Evolutionary conservation across 129 eudicot species (phyloP).

Genomic region (Deinandra increscens): DNA sequence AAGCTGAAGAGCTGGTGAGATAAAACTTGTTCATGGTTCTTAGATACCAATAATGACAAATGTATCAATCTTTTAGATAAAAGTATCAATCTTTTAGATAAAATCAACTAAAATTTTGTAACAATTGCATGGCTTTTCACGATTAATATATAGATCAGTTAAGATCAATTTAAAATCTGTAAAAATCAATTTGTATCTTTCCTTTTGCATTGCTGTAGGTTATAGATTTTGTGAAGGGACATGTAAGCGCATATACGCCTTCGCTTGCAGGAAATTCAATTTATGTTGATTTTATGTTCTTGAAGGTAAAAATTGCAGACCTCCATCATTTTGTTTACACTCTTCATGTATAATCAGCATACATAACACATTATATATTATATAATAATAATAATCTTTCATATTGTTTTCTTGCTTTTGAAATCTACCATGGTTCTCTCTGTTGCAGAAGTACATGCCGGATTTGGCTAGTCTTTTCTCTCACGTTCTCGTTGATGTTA

Average conservation of each 20-base stretch:
- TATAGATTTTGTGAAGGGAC: slow-evolving; percentile 50
- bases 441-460: slow-evolving; percentile 87
- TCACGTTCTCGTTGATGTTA: slow-evolving; percentile 81
- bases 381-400: too few relatives aligned
- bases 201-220: slow-evolving; percentile 46
- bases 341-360: neutral
- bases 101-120: neutral
- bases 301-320: slow-evolving; percentile 28
- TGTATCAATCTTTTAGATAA: neutral
- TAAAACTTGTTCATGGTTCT: neutral
- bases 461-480: slow-evolving; percentile 72
- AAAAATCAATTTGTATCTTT: neutral
- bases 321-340: neutral
- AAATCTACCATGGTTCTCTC: neutral
- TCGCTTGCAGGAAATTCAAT: slow-evolving; percentile 36
- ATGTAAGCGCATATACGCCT: slow-evolving; percentile 50
- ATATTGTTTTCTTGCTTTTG: slow-evolving; percentile 6
- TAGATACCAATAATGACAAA: neutral
- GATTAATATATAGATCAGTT: neutral
- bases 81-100: too few relatives aligned
- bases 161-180: too few relatives aligned
- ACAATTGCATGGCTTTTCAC: neutral
- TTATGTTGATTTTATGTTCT: slow-evolving; percentile 40
- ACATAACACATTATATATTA: neutral
- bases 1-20: slow-evolving; percentile 82